Evolutionary conservation across 208 protist genomes (phyloP).

Genomic region (Leishmania gerbilli): DNA sequence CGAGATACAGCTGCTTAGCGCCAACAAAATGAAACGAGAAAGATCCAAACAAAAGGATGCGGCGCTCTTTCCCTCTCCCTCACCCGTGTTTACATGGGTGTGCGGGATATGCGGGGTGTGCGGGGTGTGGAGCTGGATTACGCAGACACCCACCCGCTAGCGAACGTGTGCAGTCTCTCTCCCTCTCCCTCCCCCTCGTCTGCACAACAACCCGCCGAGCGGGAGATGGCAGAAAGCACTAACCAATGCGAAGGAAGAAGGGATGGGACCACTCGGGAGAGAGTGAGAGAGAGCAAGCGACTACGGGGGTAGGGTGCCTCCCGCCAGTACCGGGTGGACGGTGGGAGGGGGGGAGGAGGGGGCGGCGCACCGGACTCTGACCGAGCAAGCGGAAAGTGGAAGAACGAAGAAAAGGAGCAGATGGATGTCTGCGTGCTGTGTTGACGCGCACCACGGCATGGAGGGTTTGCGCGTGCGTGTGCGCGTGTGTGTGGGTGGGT

Average conservation of each 20-base stretch:
- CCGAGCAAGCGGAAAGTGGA: conserved; percentile 4
- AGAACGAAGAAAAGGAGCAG: conserved; percentile 22
- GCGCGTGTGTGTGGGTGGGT: neutral
- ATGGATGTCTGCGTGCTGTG: conserved; percentile 1
- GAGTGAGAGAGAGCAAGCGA: neutral
- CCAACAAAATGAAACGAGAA: conserved; percentile 6
- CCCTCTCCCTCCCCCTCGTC: neutral
- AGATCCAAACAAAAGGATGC: conserved; percentile 4
- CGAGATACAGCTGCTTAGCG: neutral
- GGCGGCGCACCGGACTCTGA: neutral
- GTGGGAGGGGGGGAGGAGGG: neutral
- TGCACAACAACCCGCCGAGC: neutral
- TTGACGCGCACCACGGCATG: neutral
- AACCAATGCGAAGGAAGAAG: neutral
- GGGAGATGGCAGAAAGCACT: neutral
- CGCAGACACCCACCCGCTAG: neutral
- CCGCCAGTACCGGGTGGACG: too few species aligned
- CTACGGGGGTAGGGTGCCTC: neutral
- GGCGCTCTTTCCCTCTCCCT: neutral
- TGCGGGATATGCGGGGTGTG: neutral
- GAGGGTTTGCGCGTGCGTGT: neutral
- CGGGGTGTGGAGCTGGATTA: neutral
- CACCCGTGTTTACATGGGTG: neutral
- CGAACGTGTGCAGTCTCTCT: neutral
- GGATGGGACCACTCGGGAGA: neutral